These are phyloP conservation scores for Boletus insuetus DNA, from an alignment of 768 basidiomycete species.

Conservation along the genomic window DNA sequence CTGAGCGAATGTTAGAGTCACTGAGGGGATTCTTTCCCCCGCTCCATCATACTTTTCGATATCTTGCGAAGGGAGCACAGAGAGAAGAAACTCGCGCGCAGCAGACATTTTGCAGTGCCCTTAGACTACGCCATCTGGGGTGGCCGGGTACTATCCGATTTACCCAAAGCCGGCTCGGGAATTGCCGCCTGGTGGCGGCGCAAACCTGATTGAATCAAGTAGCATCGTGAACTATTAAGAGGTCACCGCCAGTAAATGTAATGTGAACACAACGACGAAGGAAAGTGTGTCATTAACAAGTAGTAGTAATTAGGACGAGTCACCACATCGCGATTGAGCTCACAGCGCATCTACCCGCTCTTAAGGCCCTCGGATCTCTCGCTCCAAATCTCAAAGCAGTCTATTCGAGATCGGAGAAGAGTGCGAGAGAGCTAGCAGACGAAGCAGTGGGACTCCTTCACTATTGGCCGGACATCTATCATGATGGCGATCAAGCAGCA, in stretches of 20 bases:
- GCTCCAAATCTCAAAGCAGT: conserved; percentile 59
- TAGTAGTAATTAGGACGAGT: too few species aligned
- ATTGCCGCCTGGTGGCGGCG: too few species aligned
- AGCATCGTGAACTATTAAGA: too few species aligned
- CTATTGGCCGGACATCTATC: conserved; percentile 48
- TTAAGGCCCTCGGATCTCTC: conserved; percentile 49
- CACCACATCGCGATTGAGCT: too few species aligned
- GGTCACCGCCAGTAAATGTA: too few species aligned
- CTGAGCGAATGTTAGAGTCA: conserved; percentile 86
- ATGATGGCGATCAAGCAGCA: conserved; percentile 45
- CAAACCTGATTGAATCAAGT: too few species aligned
- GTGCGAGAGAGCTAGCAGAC: conserved; percentile 50
- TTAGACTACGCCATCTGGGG: background rate
- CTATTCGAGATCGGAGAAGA: conserved; percentile 75
- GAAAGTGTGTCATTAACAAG: too few species aligned
- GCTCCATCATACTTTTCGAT: conserved; percentile 14
- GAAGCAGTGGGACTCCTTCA: conserved; percentile 42
- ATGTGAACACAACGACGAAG: too few species aligned
- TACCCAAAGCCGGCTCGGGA: too few species aligned
- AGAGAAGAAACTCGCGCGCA: conserved; percentile 27
- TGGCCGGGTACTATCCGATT: too few species aligned
- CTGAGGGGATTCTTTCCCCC: conserved; percentile 43
- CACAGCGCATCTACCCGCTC: conserved; percentile 68
- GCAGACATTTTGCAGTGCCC: background rate
- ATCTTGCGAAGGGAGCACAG: conserved; percentile 22